Base-by-base conservation (phyloP, 164 flowering plant species). In the Magnolia kwangsiensis region DNA sequence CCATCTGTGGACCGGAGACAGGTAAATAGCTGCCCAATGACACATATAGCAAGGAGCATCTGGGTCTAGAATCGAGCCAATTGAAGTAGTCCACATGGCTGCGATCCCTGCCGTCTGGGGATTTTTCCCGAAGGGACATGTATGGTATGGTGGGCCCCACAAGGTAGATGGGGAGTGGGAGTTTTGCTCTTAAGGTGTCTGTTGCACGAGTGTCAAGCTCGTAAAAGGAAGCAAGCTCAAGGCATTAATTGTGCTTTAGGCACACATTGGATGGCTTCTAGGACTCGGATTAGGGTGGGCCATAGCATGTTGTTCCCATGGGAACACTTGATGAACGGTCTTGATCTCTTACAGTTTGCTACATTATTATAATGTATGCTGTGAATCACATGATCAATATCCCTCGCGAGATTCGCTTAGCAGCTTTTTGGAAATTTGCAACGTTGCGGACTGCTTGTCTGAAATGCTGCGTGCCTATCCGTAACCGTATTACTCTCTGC, bases 1-100 rank as follows among this genome's bases (percentile, higher is more conserved):
- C 81, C 81, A 82, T 79, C 59, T 88, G 88, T 20, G 78, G 76
- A 19, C 65, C 61, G 0, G 90, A 79, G 24, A 77, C 76, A 0
- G 84, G 80, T 1, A 82, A 74, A 50, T 81, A 84, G 51, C 91
- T 88, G 3, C 91, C 89, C 19, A 84, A 50, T 8, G 89, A 86
- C 51, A 87, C 78, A 66, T 87, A 88, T 63, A 88, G 70, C 24
- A 86, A 88, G 8, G 86, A 84, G 13, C 51, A 31, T 27, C 3
- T 14, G 1, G 88, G 86, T 63, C 85, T 87, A 5, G 76, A 64
- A 51, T 88, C 86, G 1, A 89, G 81, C 94, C 91, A 90, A 23
- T 70, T 37, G 50, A 81, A 13, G 78, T 82, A 84, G 27, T 72
- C 69, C 18, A 51, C 2, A 45, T 78, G 76, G 63, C 37, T 76